Percentiles rank a stretch among this genome's conserved stretches.
Evolutionary conservation across 2,329 filamentous ascomycete genomes (phyloP).

Genomic region (Nemania sp.): DNA sequence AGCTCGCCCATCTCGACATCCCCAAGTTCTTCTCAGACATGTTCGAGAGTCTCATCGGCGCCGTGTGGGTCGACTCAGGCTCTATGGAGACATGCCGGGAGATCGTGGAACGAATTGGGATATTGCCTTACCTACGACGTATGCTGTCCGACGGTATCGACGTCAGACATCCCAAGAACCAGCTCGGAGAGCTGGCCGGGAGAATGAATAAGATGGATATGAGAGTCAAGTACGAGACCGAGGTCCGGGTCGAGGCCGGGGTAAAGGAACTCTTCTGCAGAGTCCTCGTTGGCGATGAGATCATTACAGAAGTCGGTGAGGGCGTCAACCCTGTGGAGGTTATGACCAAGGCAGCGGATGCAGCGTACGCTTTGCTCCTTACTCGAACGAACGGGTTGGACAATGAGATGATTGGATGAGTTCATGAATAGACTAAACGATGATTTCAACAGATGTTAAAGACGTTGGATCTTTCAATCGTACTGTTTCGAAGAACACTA

Average conservation of each 20-base stretch:
- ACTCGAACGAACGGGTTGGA: neutral
- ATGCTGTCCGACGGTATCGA: slow-evolving; percentile 71
- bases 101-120: slow-evolving; percentile 73
- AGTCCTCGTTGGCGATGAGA: slow-evolving; percentile 61
- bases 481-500: neutral
- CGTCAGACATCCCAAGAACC: slow-evolving; percentile 74
- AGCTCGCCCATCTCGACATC: slow-evolving; percentile 72
- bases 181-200: slow-evolving; percentile 70
- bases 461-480: neutral
- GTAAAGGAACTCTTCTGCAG: slow-evolving; percentile 54
- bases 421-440: neutral
- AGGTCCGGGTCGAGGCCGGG: slow-evolving; percentile 44
- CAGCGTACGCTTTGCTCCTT: slow-evolving; percentile 53
- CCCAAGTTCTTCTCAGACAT: slow-evolving; percentile 88
- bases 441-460: neutral
- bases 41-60: slow-evolving; percentile 83
- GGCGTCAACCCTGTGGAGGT: slow-evolving; percentile 65
- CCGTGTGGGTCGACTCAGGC: slow-evolving; percentile 84
- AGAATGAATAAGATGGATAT: slow-evolving; percentile 51
- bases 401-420: slow-evolving; percentile 22
- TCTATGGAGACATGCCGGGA: slow-evolving; percentile 68
- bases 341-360: slow-evolving; percentile 66
- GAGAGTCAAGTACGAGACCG: slow-evolving; percentile 66
- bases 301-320: slow-evolving; percentile 59
- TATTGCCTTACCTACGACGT: slow-evolving; percentile 72